Evolutionary conservation across 1,284 basidiomycete genomes (phyloP).

Genomic region (Leccinum solheimii): DNA sequence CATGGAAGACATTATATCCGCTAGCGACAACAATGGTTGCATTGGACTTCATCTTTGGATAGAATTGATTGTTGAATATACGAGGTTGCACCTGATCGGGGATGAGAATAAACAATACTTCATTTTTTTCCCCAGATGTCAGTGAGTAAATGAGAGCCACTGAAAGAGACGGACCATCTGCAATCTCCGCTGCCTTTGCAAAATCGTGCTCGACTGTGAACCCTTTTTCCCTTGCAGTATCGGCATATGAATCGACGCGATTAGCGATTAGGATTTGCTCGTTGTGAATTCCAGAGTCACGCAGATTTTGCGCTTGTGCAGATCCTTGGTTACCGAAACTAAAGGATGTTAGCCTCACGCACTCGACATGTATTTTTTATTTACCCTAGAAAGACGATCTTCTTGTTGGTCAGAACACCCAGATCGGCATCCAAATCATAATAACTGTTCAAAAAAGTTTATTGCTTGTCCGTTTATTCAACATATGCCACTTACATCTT

Average conservation of each 20-base stretch:
- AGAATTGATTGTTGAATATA: conserved; percentile 57
- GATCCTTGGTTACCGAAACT: conserved; percentile 70
- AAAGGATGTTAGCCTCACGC: conserved; percentile 2
- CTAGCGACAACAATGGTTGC: conserved; percentile 60
- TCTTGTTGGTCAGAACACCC: conserved; percentile 47
- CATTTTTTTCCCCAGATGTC: background rate
- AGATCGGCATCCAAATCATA: conserved; percentile 63
- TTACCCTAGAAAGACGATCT: conserved; percentile 62
- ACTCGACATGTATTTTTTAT: conserved; percentile 8
- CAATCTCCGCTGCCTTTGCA: conserved; percentile 51
- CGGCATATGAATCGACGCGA: conserved; percentile 56
- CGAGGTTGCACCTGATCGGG: conserved; percentile 65
- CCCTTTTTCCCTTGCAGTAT: conserved; percentile 54
- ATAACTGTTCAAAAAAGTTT: conserved; percentile 41
- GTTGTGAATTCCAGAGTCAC: conserved; percentile 63
- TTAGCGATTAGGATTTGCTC: conserved; percentile 62
- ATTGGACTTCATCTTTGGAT: conserved; percentile 49
- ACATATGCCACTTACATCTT: conserved; percentile 43
- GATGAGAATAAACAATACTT: conserved; percentile 61
- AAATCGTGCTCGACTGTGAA: conserved; percentile 62
- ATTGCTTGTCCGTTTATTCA: background rate
- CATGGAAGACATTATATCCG: conserved; percentile 67
- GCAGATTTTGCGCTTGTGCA: conserved; percentile 64
- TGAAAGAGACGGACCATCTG: conserved; percentile 44
- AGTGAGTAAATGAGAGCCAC: conserved; percentile 3